Evolutionary conservation across 148 eudicot species (phyloP), one percentile per base, ranked within the genome.

Genomic region (Rhododendron vialii): DNA sequence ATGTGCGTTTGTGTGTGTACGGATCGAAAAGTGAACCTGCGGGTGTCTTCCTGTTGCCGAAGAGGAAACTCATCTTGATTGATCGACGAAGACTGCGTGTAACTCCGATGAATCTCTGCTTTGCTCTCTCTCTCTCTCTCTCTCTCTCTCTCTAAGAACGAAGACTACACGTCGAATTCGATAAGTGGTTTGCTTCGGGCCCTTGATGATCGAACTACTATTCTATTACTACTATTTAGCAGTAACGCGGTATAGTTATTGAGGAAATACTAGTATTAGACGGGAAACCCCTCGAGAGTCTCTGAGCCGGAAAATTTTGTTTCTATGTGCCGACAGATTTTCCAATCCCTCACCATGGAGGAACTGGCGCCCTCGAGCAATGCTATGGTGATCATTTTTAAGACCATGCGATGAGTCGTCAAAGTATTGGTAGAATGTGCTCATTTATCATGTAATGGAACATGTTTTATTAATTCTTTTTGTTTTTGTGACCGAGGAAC

Each of bases 1-100:
- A 20, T 20, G 48, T 0, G 24, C 5, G 18, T 20, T 5, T 2
- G 36, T 12, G 51, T 7, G n/a, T 2, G 24, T 2, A 35, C 5
- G 75, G 86, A 74, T 84, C 86, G 48, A 59, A 85, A 78, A 7
- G 45, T 4, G 36, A 82, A 95, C 98, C 98, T 95, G 98, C 98
- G 33, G 98, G 98, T 53, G 98, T 93, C 84, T 96, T 96, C 59
- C 92, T 89, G 89, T 95, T 93, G 80, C 99, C 98, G 87, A 96
- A 96, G 76, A 96, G 86, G 84, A 95, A 96, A 92, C 98, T 96
- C 99, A 96, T 96, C 82, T 87, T 45, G 84, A 47, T 48, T 15
- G 69, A 80, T 80, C 71, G 63, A 84, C 71, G 7, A 53, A 38
- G 33, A 35, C 24, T 69, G 24, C 47, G 67, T 33, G 10, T 0